Conservation (phyloP, 768 basidiomycete genomes). For the Dendrothele bispora region DNA sequence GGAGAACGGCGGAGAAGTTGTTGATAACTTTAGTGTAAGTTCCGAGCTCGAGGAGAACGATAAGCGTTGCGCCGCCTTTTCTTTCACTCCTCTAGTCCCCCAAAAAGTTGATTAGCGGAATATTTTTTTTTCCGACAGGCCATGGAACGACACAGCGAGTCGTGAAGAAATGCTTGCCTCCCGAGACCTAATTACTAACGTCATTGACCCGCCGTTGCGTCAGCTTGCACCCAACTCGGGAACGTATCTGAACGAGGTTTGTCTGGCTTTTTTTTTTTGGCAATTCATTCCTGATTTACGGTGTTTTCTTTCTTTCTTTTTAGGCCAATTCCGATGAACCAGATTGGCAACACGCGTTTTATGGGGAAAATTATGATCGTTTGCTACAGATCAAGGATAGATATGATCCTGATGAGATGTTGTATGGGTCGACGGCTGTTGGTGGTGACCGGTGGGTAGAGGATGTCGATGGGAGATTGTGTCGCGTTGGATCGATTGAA, state of each 20-base stretch:
- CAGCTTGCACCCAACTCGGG: neutral
- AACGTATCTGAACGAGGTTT: conserved; percentile 6
- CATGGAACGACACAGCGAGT: neutral
- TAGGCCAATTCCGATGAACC: conserved; percentile 10
- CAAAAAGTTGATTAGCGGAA: neutral
- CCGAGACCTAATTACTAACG: conserved; percentile 2
- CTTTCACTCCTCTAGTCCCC: neutral
- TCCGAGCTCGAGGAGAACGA: too few species aligned
- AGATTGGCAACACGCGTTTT: conserved; percentile 15
- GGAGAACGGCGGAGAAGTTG: conserved; percentile 3
- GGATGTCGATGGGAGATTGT: conserved; percentile 6
- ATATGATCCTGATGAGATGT: conserved; percentile 12
- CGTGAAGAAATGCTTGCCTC: neutral
- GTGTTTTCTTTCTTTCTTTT: too few species aligned
- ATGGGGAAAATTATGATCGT: conserved; percentile 10
- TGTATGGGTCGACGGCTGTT: conserved; percentile 8
- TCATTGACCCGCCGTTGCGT: conserved; percentile 1
- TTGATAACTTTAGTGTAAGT: conserved; percentile 1
- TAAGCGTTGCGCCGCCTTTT: too few species aligned
- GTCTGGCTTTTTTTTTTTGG: too few species aligned
- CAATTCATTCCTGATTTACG: too few species aligned
- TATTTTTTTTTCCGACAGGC: neutral
- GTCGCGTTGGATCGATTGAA: too few species aligned
- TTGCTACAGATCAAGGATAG: conserved; percentile 11
- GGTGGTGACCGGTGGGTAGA: conserved; percentile 9